A percentile compares a stretch with the other conserved stretches of the same genome.
Conservation (phyloP, 257 asterid species). For the Thymus quinquecostatus region DNA sequence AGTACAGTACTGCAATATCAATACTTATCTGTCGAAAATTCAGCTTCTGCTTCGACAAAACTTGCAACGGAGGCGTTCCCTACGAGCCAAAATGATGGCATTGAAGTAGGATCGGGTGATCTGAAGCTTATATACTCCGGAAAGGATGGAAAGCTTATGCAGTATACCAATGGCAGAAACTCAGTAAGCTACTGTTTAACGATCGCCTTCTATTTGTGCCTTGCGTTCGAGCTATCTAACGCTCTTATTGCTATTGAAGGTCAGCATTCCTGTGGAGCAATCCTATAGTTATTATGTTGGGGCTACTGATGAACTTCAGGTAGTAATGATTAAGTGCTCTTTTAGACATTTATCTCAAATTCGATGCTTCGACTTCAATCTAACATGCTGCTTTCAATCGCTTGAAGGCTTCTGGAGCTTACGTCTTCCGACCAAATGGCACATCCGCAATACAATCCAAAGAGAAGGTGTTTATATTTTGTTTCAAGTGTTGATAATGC, state of each 20-base stretch:
- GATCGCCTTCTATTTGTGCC: neutral
- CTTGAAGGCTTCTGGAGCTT: slow-evolving; percentile 91
- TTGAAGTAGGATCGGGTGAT: slow-evolving; percentile 77
- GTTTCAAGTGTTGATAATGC: neutral
- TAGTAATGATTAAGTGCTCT: slow-evolving; percentile 44
- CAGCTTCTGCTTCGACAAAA: slow-evolving; percentile 54
- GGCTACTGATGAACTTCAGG: slow-evolving; percentile 61
- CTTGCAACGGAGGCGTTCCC: slow-evolving; percentile 36
- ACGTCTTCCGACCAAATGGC: slow-evolving; percentile 87
- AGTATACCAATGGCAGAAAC: slow-evolving; percentile 63
- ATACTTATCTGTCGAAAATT: slow-evolving; percentile 29
- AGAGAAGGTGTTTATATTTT: slow-evolving; percentile 50
- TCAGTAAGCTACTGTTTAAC: slow-evolving; percentile 47
- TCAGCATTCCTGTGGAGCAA: slow-evolving; percentile 72
- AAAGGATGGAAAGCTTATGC: slow-evolving; percentile 63
- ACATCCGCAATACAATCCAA: slow-evolving; percentile 49
- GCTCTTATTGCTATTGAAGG: slow-evolving; percentile 48
- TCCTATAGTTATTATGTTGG: slow-evolving; percentile 82
- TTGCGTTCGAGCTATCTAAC: no score
- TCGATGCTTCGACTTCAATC: slow-evolving; percentile 19
- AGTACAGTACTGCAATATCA: neutral
- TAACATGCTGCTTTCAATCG: neutral
- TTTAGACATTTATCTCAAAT: neutral
- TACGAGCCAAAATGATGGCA: slow-evolving; percentile 49
- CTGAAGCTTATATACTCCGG: slow-evolving; percentile 80